Conservation (phyloP, 352 stramenopile species). For the Thalassiosira oceanica region DNA sequence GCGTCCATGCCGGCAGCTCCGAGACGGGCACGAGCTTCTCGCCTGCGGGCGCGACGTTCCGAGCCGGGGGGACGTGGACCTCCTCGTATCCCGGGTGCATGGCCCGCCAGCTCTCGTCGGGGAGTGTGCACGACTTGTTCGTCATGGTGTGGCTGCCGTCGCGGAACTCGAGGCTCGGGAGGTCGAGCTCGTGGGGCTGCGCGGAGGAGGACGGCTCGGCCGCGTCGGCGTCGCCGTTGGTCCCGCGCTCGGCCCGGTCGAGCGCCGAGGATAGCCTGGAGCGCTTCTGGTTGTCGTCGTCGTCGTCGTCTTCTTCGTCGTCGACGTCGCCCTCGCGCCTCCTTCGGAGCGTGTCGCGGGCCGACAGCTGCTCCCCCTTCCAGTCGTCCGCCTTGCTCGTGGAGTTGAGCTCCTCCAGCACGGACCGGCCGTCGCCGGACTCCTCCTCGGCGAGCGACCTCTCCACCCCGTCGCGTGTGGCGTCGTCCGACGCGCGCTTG, state of each 20-base stretch:
- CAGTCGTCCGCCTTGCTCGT: conserved; percentile 57
- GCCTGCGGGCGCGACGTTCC: conserved; percentile 42
- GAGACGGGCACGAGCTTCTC: conserved; percentile 62
- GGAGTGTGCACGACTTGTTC: conserved; percentile 48
- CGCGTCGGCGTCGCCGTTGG: conserved; percentile 40
- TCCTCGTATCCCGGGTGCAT: conserved; percentile 78
- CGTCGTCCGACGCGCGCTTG: conserved; percentile 92
- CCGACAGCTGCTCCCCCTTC: conserved; percentile 63
- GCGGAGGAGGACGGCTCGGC: too few species aligned
- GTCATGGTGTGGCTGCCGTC: conserved; percentile 26
- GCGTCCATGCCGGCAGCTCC: conserved; percentile 57
- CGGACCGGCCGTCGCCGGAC: neutral
- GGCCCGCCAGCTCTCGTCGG: conserved; percentile 68
- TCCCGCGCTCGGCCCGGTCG: conserved; percentile 59
- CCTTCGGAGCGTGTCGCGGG: conserved; percentile 54
- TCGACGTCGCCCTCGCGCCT: too few species aligned
- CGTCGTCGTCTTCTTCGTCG: conserved; percentile 67
- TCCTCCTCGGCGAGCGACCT: conserved; percentile 51
- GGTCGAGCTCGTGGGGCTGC: conserved; percentile 89
- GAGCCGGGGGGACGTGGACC: conserved; percentile 79
- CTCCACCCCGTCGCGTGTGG: conserved; percentile 75
- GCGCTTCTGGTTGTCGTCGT: conserved; percentile 60
- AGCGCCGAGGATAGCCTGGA: conserved; percentile 52
- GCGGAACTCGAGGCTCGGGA: conserved; percentile 92
- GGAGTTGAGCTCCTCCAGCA: conserved; percentile 51